A percentile compares a stretch with the other conserved stretches of the same genome.
Conservation (phyloP, 2,329 filamentous ascomycete genomes). For the Aureobasidium sp. region DNA sequence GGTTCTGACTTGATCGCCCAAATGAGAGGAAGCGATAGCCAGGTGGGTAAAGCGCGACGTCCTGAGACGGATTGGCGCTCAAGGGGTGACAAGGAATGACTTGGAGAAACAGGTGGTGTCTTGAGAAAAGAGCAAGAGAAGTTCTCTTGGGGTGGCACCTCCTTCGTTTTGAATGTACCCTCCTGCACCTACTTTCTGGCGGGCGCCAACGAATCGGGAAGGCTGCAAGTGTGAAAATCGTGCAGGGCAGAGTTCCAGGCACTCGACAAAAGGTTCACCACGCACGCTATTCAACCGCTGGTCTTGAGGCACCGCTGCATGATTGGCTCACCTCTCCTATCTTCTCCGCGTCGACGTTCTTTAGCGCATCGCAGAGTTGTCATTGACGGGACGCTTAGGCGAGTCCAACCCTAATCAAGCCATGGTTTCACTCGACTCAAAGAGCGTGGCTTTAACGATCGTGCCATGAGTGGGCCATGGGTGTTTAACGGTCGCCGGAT, state of each 20-base stretch:
- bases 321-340: conserved; percentile 9
- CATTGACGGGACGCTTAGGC: conserved; percentile 2
- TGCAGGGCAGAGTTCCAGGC: conserved; percentile 13
- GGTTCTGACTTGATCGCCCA: conserved; percentile 9
- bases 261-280: conserved; percentile 4
- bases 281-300: neutral
- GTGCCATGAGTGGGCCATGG: conserved; percentile 5
- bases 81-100: conserved; percentile 11
- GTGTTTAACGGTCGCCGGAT: conserved; percentile 2
- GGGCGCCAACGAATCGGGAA: conserved; percentile 12
- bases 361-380: neutral
- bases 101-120: conserved; percentile 12
- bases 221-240: conserved; percentile 15
- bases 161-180: conserved; percentile 10
- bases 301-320: neutral
- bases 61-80: conserved; percentile 15
- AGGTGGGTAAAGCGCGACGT: neutral
- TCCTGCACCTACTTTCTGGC: conserved; percentile 1
- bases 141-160: conserved; percentile 8
- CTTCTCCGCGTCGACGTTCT: conserved; percentile 10
- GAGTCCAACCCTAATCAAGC: conserved; percentile 13
- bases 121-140: conserved; percentile 8
- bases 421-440: conserved; percentile 4
- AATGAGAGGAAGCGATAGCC: conserved; percentile 16
- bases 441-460: conserved; percentile 4